Percentiles rank a stretch among this genome's conserved stretches.
Conservation (phyloP, 2,329 filamentous ascomycete genomes). For the Ophiosphaerella herpotricha region DNA sequence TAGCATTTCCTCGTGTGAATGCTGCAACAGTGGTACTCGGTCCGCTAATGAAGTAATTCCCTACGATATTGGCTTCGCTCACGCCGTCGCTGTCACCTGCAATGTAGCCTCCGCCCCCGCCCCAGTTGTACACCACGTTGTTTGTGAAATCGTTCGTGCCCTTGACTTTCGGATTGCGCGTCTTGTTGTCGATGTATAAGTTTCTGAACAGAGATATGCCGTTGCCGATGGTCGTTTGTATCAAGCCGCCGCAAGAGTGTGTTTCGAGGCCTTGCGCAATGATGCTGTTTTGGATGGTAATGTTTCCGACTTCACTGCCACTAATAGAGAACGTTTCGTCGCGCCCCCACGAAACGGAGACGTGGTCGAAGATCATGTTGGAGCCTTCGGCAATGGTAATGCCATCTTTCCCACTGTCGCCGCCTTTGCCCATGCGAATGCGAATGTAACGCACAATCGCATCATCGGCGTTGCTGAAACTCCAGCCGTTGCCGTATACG, state of each 20-base stretch:
- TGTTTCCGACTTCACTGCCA: constrained; percentile 51
- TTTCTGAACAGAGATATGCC: constrained; percentile 59
- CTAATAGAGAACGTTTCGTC: constrained; percentile 61
- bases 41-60: constrained; percentile 63
- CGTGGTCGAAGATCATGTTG: constrained; percentile 63
- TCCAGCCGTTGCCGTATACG: constrained; percentile 60
- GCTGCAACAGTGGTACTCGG: constrained; percentile 56
- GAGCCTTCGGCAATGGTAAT: constrained; percentile 58
- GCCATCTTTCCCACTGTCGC: constrained; percentile 59
- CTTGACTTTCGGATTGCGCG: constrained; percentile 62
- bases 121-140: constrained; percentile 62
- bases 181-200: constrained; percentile 63
- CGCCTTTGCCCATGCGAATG: constrained; percentile 59
- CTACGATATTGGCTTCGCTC: constrained; percentile 58
- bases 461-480: constrained; percentile 58
- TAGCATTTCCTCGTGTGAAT: constrained; percentile 60
- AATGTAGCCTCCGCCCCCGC: constrained; percentile 59
- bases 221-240: constrained; percentile 53
- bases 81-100: constrained; percentile 55
- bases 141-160: constrained; percentile 60
- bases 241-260: constrained; percentile 58
- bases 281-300: constrained; percentile 59
- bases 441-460: constrained; percentile 61
- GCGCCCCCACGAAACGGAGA: constrained; percentile 60
- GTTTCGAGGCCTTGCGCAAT: constrained; percentile 60